These are phyloP conservation scores for Phytophthora capsici DNA, from an alignment of 352 stramenopile species.

Conservation along the genomic window DNA sequence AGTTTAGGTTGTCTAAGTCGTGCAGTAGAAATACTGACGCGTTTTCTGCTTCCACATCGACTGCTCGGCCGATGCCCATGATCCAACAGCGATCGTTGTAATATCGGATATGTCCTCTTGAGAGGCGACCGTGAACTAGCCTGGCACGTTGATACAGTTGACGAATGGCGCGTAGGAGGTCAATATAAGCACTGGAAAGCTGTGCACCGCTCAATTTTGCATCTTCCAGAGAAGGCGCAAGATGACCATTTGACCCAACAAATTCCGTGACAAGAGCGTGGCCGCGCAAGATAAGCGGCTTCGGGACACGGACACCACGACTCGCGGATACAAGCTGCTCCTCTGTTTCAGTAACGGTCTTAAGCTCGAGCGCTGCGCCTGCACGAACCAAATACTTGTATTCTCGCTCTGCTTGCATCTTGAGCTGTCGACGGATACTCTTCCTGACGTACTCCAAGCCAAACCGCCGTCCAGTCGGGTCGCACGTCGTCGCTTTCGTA, in stretches of 20 bases:
- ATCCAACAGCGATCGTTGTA: slow-evolving; percentile 71
- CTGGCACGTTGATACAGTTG: slow-evolving; percentile 59
- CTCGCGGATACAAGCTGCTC: slow-evolving; percentile 7
- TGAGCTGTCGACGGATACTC: slow-evolving; percentile 63
- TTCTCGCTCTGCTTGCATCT: slow-evolving; percentile 58
- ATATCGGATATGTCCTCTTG: slow-evolving; percentile 79
- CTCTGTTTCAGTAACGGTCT: slow-evolving; percentile 16
- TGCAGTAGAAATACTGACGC: slow-evolving; percentile 57
- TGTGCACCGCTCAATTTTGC: slow-evolving; percentile 51
- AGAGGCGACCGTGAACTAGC: slow-evolving; percentile 60
- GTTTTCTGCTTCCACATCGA: slow-evolving; percentile 68
- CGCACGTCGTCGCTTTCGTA: slow-evolving; percentile 51
- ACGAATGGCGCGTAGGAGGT: slow-evolving; percentile 49
- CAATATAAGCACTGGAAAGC: slow-evolving; percentile 46
- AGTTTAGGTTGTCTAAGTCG: slow-evolving; percentile 70
- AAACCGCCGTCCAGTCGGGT: slow-evolving; percentile 56
- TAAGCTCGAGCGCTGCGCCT: slow-evolving; percentile 9
- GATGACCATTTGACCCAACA: slow-evolving; percentile 41
- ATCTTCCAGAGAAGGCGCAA: slow-evolving; percentile 51
- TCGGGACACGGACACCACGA: slow-evolving; percentile 42
- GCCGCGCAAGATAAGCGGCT: slow-evolving; percentile 50
- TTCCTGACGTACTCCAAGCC: slow-evolving; percentile 66
- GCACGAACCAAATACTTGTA: slow-evolving; percentile 53
- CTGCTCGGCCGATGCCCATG: slow-evolving; percentile 87
- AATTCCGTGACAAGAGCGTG: slow-evolving; percentile 67